Conservation (phyloP, 345 rosid genomes). For the Sisymbrium altissimum region DNA sequence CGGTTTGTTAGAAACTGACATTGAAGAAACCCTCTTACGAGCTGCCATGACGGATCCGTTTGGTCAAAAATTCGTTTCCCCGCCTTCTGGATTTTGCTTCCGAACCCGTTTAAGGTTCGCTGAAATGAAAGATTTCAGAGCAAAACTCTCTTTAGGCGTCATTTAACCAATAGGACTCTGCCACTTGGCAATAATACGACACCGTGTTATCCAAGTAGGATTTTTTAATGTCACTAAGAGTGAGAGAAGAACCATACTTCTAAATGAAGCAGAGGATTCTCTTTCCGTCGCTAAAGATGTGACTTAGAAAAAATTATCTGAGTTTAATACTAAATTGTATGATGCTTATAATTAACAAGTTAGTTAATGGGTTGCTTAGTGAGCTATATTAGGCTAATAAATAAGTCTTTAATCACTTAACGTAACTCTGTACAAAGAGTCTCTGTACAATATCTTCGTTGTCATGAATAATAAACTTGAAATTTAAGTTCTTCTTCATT, state of each 20-base stretch:
- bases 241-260: not conserved
- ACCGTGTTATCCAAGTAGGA: slow-evolving; percentile 23
- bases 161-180: not conserved
- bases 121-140: not conserved
- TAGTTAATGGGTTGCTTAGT: not conserved
- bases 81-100: slow-evolving; percentile 11
- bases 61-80: slow-evolving; percentile 10
- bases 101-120: too few species aligned
- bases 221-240: not conserved
- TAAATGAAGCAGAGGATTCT: too few species aligned
- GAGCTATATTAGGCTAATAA: not conserved
- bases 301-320: too few species aligned
- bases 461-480: too few species aligned
- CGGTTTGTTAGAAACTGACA: slow-evolving; percentile 4
- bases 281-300: too few species aligned
- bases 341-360: not conserved
- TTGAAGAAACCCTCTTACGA: slow-evolving; percentile 58
- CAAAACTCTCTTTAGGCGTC: slow-evolving; percentile 10
- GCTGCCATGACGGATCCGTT: slow-evolving; percentile 59
- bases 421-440: not conserved
- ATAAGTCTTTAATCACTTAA: not conserved
- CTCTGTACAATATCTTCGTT: not conserved
- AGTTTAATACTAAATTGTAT: too few species aligned
- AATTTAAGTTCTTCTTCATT: too few species aligned
- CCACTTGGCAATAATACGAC: not conserved